A percentile compares a stretch with the other conserved stretches of the same genome.
Evolutionary conservation across 805 yeast genomes (phyloP).

Genomic region (Wickerhamomyces bovis): DNA sequence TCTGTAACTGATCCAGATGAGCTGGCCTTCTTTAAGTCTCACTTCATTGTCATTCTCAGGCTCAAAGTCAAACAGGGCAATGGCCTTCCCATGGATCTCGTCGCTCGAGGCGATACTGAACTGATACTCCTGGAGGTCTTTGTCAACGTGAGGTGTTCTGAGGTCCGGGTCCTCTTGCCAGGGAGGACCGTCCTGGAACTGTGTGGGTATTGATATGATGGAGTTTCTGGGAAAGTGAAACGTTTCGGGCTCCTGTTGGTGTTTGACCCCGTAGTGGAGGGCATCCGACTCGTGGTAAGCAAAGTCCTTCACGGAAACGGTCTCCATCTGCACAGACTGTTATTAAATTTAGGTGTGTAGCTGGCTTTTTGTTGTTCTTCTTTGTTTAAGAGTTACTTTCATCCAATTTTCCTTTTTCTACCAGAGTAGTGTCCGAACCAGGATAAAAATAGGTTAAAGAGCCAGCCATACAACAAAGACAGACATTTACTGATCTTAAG

Average conservation of each 20-base stretch:
- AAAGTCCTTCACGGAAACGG: slow-evolving; percentile 65
- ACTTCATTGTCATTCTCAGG: slow-evolving; percentile 96
- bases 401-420: too few species aligned
- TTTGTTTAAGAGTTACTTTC: too few species aligned
- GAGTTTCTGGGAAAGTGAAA: neutral
- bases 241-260: slow-evolving; percentile 21
- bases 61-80: slow-evolving; percentile 81
- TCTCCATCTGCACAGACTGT: neutral
- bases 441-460: neutral
- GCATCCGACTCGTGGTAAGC: slow-evolving; percentile 72
- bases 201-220: slow-evolving; percentile 24
- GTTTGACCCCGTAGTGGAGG: slow-evolving; percentile 53
- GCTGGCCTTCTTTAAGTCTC: slow-evolving; percentile 70
- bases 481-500: too few species aligned
- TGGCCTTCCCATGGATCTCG: slow-evolving; percentile 56
- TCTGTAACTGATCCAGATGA: slow-evolving; percentile 77
- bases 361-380: neutral
- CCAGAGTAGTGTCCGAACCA: neutral
- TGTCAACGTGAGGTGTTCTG: slow-evolving; percentile 19
- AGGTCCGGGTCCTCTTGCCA: slow-evolving; percentile 30
- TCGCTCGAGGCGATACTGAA: slow-evolving; percentile 34
- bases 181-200: slow-evolving; percentile 26
- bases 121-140: slow-evolving; percentile 18
- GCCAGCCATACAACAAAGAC: neutral
- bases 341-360: too few species aligned